Evolutionary conservation across 176 grass and related monocot genomes (phyloP), one percentile per base, ranked within the genome.

Genomic region (Oryza meyeriana): DNA sequence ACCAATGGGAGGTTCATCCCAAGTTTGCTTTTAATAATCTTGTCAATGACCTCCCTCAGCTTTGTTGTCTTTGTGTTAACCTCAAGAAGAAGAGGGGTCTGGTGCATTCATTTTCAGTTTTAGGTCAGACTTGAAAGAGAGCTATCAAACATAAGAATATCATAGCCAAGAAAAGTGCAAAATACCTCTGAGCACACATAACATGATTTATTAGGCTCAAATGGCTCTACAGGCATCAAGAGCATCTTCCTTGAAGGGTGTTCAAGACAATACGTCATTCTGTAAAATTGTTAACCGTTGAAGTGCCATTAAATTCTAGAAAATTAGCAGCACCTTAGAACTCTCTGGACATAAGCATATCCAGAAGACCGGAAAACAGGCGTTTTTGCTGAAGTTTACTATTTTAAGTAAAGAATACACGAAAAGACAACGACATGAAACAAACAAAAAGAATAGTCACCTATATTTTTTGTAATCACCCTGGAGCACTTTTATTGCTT

Each of bases 231-330:
- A 64, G 97, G 97, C 93, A 99, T 94, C 73, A 99, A 80, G 63
- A 99, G 93, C 89, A 94, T 87, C 77, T 99, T 99, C 83, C 85
- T 93, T 77, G 87, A 58, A 83, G 91, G 97, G 87, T 94, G 97
- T 76, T 99, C 93, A 61, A 99, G 93, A 88, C 97, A 99, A 90
- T 94, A 99, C 13, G 97, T 99, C 97, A 99, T 99, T 87, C 97
- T 99, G 91, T 41, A 76, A 75, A 87, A 75, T 78, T 58, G 20
- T 25, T 4, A 84, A 66, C n/a, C 20, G 45, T 11, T 13, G 35
- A 80, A 69, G 71, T 34, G 22, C 4, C 7, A 29, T n/a, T 68
- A 1, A 28, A 81, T 2, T 61, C 5, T 31, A 64, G 1, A 81
- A 81, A 69, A 52, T 38, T 62, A 29, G 58, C 17, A 69, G 26